Percentiles rank a stretch among this genome's conserved stretches.
Evolutionary conservation across 140 eudicot genomes (phyloP).

Genomic region (Oenanthe javanica): DNA sequence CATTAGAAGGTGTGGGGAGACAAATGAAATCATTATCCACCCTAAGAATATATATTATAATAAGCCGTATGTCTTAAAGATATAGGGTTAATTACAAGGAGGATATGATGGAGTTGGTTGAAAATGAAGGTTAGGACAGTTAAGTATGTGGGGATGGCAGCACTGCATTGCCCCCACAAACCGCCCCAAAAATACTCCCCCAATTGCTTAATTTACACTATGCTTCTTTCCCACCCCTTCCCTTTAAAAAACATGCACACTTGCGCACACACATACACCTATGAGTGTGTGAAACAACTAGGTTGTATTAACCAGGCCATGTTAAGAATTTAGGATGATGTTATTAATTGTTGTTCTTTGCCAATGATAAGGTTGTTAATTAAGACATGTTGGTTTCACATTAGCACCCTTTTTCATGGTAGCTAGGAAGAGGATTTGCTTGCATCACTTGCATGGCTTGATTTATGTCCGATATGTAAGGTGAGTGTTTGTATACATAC

Average conservation of each 20-base stretch:
- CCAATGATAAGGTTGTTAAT: too few species aligned
- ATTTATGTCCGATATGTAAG: too few species aligned
- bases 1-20: neutral
- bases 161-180: neutral
- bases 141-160: constrained; percentile 12
- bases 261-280: neutral
- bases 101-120: constrained; percentile 1
- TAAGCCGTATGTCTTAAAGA: neutral
- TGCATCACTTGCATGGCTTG: too few species aligned
- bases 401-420: too few species aligned
- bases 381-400: too few species aligned
- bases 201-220: constrained; percentile 7
- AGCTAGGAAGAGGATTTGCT: too few species aligned
- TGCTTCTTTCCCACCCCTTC: constrained; percentile 8
- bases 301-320: neutral
- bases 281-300: neutral
- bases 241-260: neutral
- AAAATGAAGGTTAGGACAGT: neutral
- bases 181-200: constrained; percentile 5
- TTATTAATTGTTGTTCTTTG: neutral
- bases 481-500: too few species aligned
- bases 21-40: neutral
- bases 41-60: neutral
- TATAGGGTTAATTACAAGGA: neutral
- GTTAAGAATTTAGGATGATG: neutral